Evolutionary conservation across 768 basidiomycete genomes (phyloP).

Genomic region (Mycena leptocephala): DNA sequence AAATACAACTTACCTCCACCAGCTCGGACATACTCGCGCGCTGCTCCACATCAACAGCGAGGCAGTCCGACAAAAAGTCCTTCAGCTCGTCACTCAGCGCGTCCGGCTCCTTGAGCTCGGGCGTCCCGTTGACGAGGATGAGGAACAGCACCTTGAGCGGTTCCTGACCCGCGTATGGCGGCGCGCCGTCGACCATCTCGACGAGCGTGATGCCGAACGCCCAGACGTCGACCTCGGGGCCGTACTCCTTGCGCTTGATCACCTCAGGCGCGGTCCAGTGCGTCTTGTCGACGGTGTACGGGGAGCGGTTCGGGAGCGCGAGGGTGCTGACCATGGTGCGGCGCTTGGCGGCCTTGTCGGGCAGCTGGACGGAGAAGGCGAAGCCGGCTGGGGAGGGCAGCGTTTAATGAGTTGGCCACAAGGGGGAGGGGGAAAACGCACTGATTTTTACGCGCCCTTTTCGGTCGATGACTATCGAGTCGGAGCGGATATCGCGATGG

Average conservation of each 20-base stretch:
- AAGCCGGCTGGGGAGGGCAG: constrained; percentile 68
- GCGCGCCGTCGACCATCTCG: constrained; percentile 86
- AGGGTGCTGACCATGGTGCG: constrained; percentile 84
- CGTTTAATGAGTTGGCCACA: not conserved
- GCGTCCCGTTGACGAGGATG: constrained; percentile 87
- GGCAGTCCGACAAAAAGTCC: constrained; percentile 81
- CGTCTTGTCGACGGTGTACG: constrained; percentile 45
- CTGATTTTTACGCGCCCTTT: constrained; percentile 86
- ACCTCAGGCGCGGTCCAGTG: constrained; percentile 89
- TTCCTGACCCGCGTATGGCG: constrained; percentile 77
- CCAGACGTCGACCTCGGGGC: constrained; percentile 86
- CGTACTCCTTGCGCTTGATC: constrained; percentile 83
- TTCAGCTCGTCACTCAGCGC: constrained; percentile 77
- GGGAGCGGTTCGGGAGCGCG: constrained; percentile 18
- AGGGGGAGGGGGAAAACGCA: constrained; percentile 52
- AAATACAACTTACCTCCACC: constrained; percentile 66
- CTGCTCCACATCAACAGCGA: constrained; percentile 85
- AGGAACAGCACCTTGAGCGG: constrained; percentile 81
- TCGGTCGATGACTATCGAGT: constrained; percentile 81
- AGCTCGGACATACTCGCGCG: constrained; percentile 78
- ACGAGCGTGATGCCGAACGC: constrained; percentile 85
- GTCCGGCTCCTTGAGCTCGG: constrained; percentile 78
- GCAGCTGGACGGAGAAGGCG: constrained; percentile 82
- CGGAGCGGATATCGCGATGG: constrained; percentile 84
- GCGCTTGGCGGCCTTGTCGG: constrained; percentile 81